Evolutionary conservation across 148 eudicot species (phyloP).

Genomic region (Persicaria maculosa): DNA sequence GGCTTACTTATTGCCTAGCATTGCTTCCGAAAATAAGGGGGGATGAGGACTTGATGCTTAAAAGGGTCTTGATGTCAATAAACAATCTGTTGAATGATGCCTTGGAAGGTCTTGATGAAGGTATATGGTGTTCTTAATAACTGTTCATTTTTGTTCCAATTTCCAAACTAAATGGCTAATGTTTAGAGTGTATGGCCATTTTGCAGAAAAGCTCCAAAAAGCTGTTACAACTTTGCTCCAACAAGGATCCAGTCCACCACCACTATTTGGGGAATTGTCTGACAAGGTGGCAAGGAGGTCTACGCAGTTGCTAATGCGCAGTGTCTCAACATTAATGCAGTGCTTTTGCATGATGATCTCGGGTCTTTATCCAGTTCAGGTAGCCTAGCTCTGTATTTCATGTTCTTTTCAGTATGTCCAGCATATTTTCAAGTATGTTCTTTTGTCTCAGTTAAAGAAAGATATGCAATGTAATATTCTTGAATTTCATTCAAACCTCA

Average conservation of each 20-base stretch:
- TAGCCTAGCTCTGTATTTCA: slow-evolving; percentile 16
- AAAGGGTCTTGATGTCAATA: slow-evolving; percentile 54
- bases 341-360: slow-evolving; percentile 71
- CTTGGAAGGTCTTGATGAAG: slow-evolving; percentile 90
- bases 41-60: slow-evolving; percentile 76
- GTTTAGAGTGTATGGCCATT: slow-evolving; percentile 9
- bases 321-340: slow-evolving; percentile 47
- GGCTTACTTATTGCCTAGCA: slow-evolving; percentile 68
- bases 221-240: slow-evolving; percentile 50
- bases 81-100: slow-evolving; percentile 51
- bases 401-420: not conserved
- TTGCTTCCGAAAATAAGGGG: slow-evolving; percentile 81
- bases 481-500: slow-evolving; percentile 19
- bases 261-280: slow-evolving; percentile 44
- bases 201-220: slow-evolving; percentile 49
- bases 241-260: slow-evolving; percentile 68
- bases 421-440: not conserved
- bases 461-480: slow-evolving; percentile 8
- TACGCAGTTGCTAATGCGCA: slow-evolving; percentile 43
- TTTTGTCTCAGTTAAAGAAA: not conserved
- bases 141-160: slow-evolving; percentile 8
- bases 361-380: slow-evolving; percentile 70
- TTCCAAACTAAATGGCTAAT: slow-evolving; percentile 6
- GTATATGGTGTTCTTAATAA: slow-evolving; percentile 24
- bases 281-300: slow-evolving; percentile 34